A percentile compares a stretch with the other conserved stretches of the same genome.
Conservation (phyloP, 2,329 filamentous ascomycete genomes). For the Colletotrichum lentis region DNA sequence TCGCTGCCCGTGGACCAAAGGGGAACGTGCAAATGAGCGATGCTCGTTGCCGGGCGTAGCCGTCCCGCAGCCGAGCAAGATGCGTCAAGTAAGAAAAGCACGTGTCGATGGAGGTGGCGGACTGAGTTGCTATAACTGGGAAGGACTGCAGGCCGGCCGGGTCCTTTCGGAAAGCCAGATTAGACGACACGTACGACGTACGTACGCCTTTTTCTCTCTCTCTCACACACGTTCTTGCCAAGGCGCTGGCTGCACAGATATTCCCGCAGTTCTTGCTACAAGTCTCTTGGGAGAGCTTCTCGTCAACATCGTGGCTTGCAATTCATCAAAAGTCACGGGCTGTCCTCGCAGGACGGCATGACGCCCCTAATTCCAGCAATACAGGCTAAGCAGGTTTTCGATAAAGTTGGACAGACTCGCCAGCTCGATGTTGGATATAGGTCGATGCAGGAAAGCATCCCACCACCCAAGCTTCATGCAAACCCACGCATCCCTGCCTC, state of each 20-base stretch:
- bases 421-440: neutral
- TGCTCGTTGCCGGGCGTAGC: neutral
- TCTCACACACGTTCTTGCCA: neutral
- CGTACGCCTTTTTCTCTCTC: neutral
- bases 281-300: neutral
- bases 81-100: conserved; percentile 5
- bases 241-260: neutral
- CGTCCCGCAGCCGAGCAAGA: conserved; percentile 4
- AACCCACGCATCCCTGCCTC: conserved; percentile 10
- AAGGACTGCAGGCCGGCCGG: neutral
- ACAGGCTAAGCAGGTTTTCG: neutral
- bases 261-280: neutral
- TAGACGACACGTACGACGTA: conserved; percentile 1
- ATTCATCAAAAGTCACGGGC: neutral
- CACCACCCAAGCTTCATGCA: conserved; percentile 10
- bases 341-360: neutral
- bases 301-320: neutral
- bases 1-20: neutral
- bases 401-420: neutral
- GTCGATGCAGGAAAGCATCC: neutral
- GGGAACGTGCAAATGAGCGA: neutral
- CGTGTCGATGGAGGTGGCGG: conserved; percentile 5
- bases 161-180: neutral
- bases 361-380: neutral
- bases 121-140: neutral